Evolutionary conservation across 1,139 yeast genomes (phyloP), one percentile per base, ranked within the genome.

Genomic region (Nakaseomyces nivariensis): DNA sequence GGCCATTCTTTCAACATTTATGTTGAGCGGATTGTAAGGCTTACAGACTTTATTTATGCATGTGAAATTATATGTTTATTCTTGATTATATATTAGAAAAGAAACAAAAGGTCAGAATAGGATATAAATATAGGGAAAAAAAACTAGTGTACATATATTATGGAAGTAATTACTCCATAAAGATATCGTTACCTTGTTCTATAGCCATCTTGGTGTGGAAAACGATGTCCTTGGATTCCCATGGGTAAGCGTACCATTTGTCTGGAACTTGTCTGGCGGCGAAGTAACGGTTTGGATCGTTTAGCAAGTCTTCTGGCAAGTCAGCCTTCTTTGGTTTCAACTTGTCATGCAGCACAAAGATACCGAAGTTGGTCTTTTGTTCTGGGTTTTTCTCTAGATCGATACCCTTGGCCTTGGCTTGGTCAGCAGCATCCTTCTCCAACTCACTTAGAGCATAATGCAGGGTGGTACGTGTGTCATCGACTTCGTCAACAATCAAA

Each of bases 211-310:
- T 74, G 50, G 95, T 86, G 67, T 90, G 98, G 70, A 75, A 77
- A 48, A 86, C 96, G 67, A 90, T 92, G 71, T 90, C 96, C 52
- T 77, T 76, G 33, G 94, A 81, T 71, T 88, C 96, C 98, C 98
- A 92, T 48, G 97, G 97, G 68, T 92, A 92, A 44, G 97, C 97
- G 62, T 88, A 89, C 98, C 98, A 92, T 59, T 77, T 77, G 67
- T 92, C 97, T 42, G 90, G 95, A 41, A 88, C 92, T 46, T 87
- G 78, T 70, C 92, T 80, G 45, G 96, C 97, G 54, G 96, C 96
- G 62, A 88, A 78, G 70, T 90, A 90, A 67, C 86, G 81, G 37
- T 67, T 64, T 45, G 65, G 63, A 51, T 64, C 62, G 24, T 66
- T 59, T 56, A 73, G 63, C 55, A 79, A 67, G 37, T 72, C 76